Conservation (phyloP, 169 alveolate species). For the Theileria parva region DNA sequence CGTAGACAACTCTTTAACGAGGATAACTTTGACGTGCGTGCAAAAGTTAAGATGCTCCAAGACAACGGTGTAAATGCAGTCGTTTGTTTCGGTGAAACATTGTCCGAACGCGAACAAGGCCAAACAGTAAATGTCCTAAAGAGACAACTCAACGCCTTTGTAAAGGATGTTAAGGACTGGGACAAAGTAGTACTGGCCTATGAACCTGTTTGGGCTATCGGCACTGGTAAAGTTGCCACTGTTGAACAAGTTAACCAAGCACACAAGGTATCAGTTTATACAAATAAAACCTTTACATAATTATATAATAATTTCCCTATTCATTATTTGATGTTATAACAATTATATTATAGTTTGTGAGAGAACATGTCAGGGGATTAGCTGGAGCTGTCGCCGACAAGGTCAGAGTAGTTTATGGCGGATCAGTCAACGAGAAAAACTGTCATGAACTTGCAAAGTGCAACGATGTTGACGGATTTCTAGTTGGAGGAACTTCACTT, state of each 20-base stretch:
- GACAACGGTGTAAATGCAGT: constrained; percentile 85
- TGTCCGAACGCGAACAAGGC: constrained; percentile 92
- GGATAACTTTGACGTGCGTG: constrained; percentile 92
- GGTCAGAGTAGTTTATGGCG: constrained; percentile 97
- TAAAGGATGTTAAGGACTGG: constrained; percentile 85
- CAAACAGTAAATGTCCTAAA: constrained; percentile 89
- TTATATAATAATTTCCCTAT: not conserved
- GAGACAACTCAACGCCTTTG: constrained; percentile 85
- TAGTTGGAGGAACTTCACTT: constrained; percentile 99
- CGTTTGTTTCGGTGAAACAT: constrained; percentile 96
- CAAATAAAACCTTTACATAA: constrained; percentile 12
- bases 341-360: constrained; percentile 72
- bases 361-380: constrained; percentile 78
- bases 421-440: constrained; percentile 95
- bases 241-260: constrained; percentile 96
- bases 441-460: constrained; percentile 88
- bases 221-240: constrained; percentile 97
- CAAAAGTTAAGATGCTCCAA: constrained; percentile 87
- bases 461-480: constrained; percentile 97
- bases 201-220: constrained; percentile 99
- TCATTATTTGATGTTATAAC: not conserved
- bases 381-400: constrained; percentile 84
- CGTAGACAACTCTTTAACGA: constrained; percentile 94
- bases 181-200: constrained; percentile 94
- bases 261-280: constrained; percentile 82